Evolutionary conservation across 2,329 filamentous ascomycete genomes (phyloP).

Genomic region (Aspergillus carbonarius): DNA sequence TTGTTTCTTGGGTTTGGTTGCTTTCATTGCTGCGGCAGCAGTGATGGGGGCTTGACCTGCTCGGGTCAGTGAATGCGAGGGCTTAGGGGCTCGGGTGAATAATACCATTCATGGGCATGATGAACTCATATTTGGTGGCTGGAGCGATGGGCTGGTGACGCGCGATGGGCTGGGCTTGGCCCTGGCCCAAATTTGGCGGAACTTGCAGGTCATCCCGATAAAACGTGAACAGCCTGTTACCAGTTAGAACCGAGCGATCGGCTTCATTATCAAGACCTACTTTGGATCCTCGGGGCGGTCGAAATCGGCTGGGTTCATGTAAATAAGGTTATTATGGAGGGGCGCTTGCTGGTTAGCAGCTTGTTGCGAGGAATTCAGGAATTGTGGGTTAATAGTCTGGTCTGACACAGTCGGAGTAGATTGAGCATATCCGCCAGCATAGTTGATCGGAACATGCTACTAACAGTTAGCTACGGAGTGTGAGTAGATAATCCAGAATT

Average conservation of each 20-base stretch:
- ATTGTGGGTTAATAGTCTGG: slow-evolving; percentile 43
- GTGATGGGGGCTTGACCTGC: slow-evolving; percentile 15
- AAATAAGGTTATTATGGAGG: slow-evolving; percentile 30
- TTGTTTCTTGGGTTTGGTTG: slow-evolving; percentile 21
- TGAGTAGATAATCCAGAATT: not conserved
- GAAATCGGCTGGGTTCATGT: slow-evolving; percentile 28
- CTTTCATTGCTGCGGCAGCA: slow-evolving; percentile 14
- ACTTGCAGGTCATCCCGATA: slow-evolving; percentile 30
- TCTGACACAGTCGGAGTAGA: slow-evolving; percentile 22
- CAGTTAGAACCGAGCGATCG: slow-evolving; percentile 2
- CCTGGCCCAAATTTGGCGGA: slow-evolving; percentile 18
- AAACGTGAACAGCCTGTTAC: slow-evolving; percentile 24
- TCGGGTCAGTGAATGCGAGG: not conserved
- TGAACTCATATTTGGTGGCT: slow-evolving; percentile 2
- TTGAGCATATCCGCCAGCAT: slow-evolving; percentile 31
- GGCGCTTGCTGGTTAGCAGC: slow-evolving; percentile 21
- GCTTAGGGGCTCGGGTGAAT: not conserved
- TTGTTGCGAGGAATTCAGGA: slow-evolving; percentile 32
- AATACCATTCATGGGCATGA: slow-evolving; percentile 15
- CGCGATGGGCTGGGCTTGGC: not conserved
- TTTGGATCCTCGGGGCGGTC: slow-evolving; percentile 28
- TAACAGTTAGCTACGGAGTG: slow-evolving; percentile 13
- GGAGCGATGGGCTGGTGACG: slow-evolving; percentile 2
- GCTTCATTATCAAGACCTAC: slow-evolving; percentile 19
- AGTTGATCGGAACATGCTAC: slow-evolving; percentile 30